Evolutionary conservation across 116 monocot species (phyloP), one percentile per base, ranked within the genome.

Genomic region (Posidonia oceanica): DNA sequence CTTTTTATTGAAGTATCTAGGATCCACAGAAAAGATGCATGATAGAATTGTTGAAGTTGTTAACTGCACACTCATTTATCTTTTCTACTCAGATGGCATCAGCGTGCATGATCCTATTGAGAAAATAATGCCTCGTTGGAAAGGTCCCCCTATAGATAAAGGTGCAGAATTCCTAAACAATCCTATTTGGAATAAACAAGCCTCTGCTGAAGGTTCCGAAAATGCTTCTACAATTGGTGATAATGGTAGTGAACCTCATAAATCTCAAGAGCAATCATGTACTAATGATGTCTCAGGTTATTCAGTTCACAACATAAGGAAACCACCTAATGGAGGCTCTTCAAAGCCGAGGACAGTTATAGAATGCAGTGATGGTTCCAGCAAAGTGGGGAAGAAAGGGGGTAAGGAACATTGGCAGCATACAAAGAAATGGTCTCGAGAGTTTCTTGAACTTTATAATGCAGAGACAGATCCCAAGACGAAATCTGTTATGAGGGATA

Each of bases 81-180:
- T n/a, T n/a, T n/a, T n/a, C n/a, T n/a, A n/a, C n/a, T n/a, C n/a
- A n/a, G n/a, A n/a, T n/a, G n/a, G n/a, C n/a, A n/a, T 91, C 75
- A 83, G 91, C 70, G 48, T 91, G 72, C 36, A 91, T 73, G 91
- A 91, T 76, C 85, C 87, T n/a, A 37, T 72, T 22, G 83, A 87
- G 73, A 87, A 91, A 75, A 80, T 87, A 70, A 57, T 91, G n/a
- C 91, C 91, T 10, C 78, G 83, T 38, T 91, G 91, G 91, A 91
- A 85, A 80, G 83, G 83, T 29, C 78, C 91, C 13, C 13, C 81
- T 55, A 37, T 83, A 39, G 78, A 76, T 70, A 56, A 58, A 72
- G 72, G 83, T 66, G 80, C 84, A 71, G 71, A 81, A n/a, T 87
- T 84, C 79, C 72, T 87, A 39, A 66, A 71, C 22, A 83, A 77